phyloP scores from a whole-genome alignment of 2,329 filamentous ascomycete genomes.

The Alternaria sp. region DNA sequence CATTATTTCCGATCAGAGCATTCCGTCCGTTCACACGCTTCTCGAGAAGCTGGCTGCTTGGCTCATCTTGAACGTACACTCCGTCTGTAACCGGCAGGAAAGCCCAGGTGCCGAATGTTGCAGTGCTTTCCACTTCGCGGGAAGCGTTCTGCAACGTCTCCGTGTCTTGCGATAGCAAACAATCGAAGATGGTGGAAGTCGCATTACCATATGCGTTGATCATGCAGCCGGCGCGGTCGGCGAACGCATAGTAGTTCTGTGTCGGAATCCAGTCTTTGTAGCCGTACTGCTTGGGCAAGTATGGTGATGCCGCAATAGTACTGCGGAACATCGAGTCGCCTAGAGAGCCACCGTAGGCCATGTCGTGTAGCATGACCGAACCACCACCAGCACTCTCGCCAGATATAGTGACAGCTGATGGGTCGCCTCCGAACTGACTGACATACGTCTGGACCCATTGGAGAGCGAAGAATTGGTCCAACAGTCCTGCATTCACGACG shows the following conservation, averaged over 20 bases:
- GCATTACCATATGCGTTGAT: constrained; percentile 19
- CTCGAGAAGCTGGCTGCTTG: constrained; percentile 46
- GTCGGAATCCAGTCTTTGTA: constrained; percentile 56
- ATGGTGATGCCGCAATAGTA: constrained; percentile 55
- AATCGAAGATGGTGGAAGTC: constrained; percentile 50
- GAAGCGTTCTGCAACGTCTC: constrained; percentile 49
- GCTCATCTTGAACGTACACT: constrained; percentile 46
- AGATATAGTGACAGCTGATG: constrained; percentile 38
- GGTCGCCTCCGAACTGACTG: constrained; percentile 33
- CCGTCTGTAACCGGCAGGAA: constrained; percentile 56
- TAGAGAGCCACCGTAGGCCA: constrained; percentile 40
- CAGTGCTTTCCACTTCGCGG: constrained; percentile 37
- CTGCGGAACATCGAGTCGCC: constrained; percentile 46
- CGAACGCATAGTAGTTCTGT: constrained; percentile 56
- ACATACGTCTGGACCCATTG: constrained; percentile 61
- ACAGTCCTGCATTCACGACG: constrained; percentile 48
- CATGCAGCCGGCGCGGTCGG: constrained; percentile 36
- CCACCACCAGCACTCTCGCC: constrained; percentile 48
- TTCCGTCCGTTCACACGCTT: constrained; percentile 49
- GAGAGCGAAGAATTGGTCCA: constrained; percentile 58
- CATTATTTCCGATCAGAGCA: constrained; percentile 53
- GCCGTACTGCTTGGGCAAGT: constrained; percentile 61
- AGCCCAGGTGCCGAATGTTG: constrained; percentile 50
- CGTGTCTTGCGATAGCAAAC: constrained; percentile 47
- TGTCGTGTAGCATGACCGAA: constrained; percentile 33